Evolutionary conservation across 2,329 filamentous ascomycete genomes (phyloP).

Genomic region (Ramularia endophylla): DNA sequence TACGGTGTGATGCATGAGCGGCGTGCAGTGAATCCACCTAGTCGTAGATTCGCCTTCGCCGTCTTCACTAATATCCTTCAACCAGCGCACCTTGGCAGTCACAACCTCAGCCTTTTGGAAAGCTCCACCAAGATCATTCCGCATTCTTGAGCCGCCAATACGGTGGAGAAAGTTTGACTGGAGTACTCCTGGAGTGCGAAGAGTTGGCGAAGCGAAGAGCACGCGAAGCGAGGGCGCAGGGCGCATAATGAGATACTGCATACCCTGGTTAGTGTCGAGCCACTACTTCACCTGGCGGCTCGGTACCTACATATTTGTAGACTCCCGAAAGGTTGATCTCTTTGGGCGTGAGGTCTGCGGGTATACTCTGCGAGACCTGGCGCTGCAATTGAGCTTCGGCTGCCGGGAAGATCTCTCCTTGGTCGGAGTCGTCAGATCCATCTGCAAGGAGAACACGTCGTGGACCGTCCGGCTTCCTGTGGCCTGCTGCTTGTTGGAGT

Average conservation of each 20-base stretch:
- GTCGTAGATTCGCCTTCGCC: slow-evolving; percentile 6
- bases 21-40: slow-evolving; percentile 11
- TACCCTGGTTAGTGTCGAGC: too few relatives aligned
- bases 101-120: slow-evolving; percentile 5
- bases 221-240: slow-evolving; percentile 9
- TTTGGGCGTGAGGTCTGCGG: not conserved
- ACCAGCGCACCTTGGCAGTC: slow-evolving; percentile 10
- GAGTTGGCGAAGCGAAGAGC: slow-evolving; percentile 10
- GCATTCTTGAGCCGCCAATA: slow-evolving; percentile 8
- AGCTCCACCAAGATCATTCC: slow-evolving; percentile 5
- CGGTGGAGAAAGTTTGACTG: slow-evolving; percentile 11
- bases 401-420: not conserved
- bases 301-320: slow-evolving; percentile 12
- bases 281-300: not conserved
- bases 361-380: not conserved
- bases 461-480: not conserved
- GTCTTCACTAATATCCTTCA: slow-evolving; percentile 7
- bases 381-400: not conserved
- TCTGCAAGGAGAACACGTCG: slow-evolving; percentile 11
- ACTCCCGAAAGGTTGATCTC: slow-evolving; percentile 11
- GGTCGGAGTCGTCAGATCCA: slow-evolving; percentile 10
- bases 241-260: slow-evolving; percentile 11
- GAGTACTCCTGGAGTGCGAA: slow-evolving; percentile 6
- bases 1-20: slow-evolving; percentile 8
- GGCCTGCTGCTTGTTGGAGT: slow-evolving; percentile 1